These are phyloP conservation scores for Clavulina sp. DNA, from an alignment of 768 basidiomycete genomes.

Conservation along the genomic window DNA sequence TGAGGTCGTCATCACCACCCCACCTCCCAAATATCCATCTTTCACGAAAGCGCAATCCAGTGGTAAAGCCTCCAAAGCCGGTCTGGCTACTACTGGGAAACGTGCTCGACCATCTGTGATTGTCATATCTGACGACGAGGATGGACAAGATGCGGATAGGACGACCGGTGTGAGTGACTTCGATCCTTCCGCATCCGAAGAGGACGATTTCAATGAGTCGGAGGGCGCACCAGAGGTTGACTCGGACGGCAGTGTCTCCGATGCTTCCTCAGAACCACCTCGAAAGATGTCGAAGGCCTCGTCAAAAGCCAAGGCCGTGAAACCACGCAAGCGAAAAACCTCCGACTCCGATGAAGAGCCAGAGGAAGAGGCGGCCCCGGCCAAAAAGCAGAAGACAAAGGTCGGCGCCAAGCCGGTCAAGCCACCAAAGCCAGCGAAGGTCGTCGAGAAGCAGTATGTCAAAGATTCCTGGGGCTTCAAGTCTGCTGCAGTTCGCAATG, in stretches of 20 bases:
- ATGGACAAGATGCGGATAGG: conserved; percentile 2
- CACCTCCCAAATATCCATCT: conserved; percentile 18
- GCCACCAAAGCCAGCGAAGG: conserved; percentile 10
- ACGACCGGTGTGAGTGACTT: no score
- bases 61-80: background rate
- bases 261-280: conserved; percentile 25
- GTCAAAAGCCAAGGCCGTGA: conserved; percentile 13
- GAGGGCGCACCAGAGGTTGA: no score
- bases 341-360: background rate
- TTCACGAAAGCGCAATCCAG: background rate
- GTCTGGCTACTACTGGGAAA: conserved; percentile 13
- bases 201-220: conserved; percentile 1
- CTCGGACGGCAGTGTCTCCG: conserved; percentile 20
- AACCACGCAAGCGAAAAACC: conserved; percentile 8
- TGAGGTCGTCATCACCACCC: background rate
- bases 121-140: conserved; percentile 29
- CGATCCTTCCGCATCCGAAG: background rate
- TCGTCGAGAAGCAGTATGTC: conserved; percentile 14
- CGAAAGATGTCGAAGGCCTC: no score
- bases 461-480: conserved; percentile 62
- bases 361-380: conserved; percentile 16
- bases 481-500: conserved; percentile 37
- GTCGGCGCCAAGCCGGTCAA: no score
- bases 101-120: conserved; percentile 22
- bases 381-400: conserved; percentile 28